Evolutionary conservation across 106 monocot species (phyloP).

Genomic region (Platanthera guangdongensis): DNA sequence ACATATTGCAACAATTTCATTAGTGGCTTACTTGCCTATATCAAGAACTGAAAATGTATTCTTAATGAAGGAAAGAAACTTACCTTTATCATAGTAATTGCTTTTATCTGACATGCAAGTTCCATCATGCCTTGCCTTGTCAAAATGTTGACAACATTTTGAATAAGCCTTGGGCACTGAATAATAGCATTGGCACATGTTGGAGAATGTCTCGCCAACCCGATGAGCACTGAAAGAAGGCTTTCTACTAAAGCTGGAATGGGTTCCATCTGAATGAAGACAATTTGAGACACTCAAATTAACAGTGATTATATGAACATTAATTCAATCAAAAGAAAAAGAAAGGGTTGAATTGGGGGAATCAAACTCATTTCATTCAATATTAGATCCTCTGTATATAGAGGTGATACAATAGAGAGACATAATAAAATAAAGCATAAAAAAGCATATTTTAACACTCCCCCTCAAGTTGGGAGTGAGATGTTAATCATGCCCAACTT

Average conservation of each 20-base stretch:
- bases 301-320: background rate
- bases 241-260: slow-evolving; percentile 64
- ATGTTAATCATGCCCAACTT: too few species aligned
- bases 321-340: background rate
- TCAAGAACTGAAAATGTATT: background rate
- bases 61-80: background rate
- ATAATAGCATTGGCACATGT: slow-evolving; percentile 71
- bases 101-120: slow-evolving; percentile 62
- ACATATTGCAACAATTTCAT: background rate
- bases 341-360: background rate
- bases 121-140: slow-evolving; percentile 34
- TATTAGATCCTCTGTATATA: too few species aligned
- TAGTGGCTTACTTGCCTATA: background rate
- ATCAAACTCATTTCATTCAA: too few species aligned
- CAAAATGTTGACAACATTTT: slow-evolving; percentile 46
- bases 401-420: too few species aligned
- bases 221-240: slow-evolving; percentile 76
- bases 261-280: slow-evolving; percentile 62
- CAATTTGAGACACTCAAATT: background rate
- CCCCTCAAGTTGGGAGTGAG: too few species aligned
- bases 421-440: too few species aligned
- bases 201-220: slow-evolving; percentile 82
- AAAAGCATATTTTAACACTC: too few species aligned
- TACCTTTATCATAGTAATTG: slow-evolving; percentile 64
- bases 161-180: slow-evolving; percentile 68